Base-by-base conservation (phyloP, 2,329 filamentous ascomycete genomes). In the Aspergillus caelatus region DNA sequence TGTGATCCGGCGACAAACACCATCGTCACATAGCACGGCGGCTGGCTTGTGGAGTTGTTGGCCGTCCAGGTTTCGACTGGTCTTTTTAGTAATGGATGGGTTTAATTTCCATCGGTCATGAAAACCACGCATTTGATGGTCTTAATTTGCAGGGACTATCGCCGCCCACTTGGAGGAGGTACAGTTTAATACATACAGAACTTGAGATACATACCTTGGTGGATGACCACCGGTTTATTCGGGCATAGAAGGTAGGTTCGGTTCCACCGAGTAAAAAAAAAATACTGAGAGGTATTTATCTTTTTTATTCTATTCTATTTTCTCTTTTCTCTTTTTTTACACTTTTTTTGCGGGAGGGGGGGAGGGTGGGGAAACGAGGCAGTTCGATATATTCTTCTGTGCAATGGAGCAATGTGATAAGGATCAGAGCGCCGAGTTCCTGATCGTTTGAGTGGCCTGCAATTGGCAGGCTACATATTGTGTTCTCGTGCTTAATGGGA, bases 21-120 rank as follows among this genome's bases (percentile, higher is more conserved):
- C 21, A 45, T 62, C 45, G 55, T 62, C 60, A 57, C 32, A 45
- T 28, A 23, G 12, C 36, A 41, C 26, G 26, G 46, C 55, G 32
- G n/a, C 46, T 23, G 26, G 26, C 26, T 26, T 26, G 53, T 55
- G 60, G 46, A 57, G 60, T 54, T 28, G 48, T 54, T 50, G 45
- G 30, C 16, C 19, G 57, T 52, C 48, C 26, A 54, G 26, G 26
- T 48, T 23, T 21, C n/a, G 41, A 45, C 57, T 59, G 21, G 57
- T 11, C 32, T 43, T 26, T 14, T 43, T 59, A 53, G 57, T 32
- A 41, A 54, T 34, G 11, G 8, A 30, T 30, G 23, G 50, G 19
- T 54, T 21, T 54, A 54, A 54, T 54, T 54, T 50, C 46, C 46
- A 28, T 28, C 46, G 26, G 46, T 28, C 23, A 50, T 30, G 10